Conservation (phyloP, 2,329 filamentous ascomycete species). For the Rugonectria rugulosa region DNA sequence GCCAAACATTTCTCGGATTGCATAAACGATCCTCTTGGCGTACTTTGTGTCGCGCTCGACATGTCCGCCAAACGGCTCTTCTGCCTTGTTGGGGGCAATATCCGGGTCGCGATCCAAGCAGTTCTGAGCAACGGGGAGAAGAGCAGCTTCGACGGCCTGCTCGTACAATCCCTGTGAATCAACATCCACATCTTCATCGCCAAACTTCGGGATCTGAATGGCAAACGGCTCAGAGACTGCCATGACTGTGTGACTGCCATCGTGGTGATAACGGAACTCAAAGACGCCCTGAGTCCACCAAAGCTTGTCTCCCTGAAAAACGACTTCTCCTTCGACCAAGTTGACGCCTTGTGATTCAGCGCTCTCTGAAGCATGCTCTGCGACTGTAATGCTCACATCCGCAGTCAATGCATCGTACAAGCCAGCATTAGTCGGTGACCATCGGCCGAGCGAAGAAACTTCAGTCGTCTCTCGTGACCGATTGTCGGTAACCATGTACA, state of each 20-base stretch:
- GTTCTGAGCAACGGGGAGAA: slow-evolving; percentile 86
- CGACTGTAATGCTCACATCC: slow-evolving; percentile 78
- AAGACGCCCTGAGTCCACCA: slow-evolving; percentile 98
- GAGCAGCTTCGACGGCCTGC: slow-evolving; percentile 74
- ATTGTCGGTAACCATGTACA: slow-evolving; percentile 97
- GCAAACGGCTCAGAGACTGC: slow-evolving; percentile 93
- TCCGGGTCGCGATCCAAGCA: slow-evolving; percentile 93
- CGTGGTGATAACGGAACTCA: slow-evolving; percentile 96
- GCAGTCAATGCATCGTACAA: slow-evolving; percentile 78
- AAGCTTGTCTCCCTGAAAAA: slow-evolving; percentile 90
- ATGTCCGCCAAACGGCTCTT: slow-evolving; percentile 84
- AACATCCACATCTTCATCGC: slow-evolving; percentile 73
- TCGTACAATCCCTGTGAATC: slow-evolving; percentile 69
- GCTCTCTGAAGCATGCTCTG: slow-evolving; percentile 66
- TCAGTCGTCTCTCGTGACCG: slow-evolving; percentile 83
- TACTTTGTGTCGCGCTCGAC: slow-evolving; percentile 91
- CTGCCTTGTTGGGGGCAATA: slow-evolving; percentile 80
- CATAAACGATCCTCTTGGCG: slow-evolving; percentile 88
- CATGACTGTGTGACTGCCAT: slow-evolving; percentile 92
- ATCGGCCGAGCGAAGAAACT: slow-evolving; percentile 85
- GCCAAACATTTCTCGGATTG: slow-evolving; percentile 95
- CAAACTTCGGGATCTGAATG: slow-evolving; percentile 82
- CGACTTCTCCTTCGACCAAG: slow-evolving; percentile 79
- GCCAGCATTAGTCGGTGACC: slow-evolving; percentile 81
- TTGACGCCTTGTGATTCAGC: slow-evolving; percentile 62